Evolutionary conservation across 2,329 filamentous ascomycete genomes (phyloP).

Genomic region (Monilinia vaccinii-corymbosi): DNA sequence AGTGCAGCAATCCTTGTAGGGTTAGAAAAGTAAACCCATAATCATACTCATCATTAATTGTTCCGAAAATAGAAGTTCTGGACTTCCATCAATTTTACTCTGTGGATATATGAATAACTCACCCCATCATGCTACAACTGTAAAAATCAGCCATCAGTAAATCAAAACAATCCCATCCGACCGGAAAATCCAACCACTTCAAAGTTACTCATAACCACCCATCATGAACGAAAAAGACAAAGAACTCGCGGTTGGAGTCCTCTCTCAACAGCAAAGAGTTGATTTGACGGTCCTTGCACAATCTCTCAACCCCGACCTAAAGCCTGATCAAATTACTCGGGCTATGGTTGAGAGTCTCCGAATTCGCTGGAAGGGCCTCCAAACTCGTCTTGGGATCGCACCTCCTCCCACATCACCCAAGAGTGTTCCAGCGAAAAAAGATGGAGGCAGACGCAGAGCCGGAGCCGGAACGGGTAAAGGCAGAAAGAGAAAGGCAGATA

Average conservation of each 20-base stretch:
- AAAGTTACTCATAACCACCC: too few relatives aligned
- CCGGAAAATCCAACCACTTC: too few relatives aligned
- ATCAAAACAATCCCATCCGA: neutral
- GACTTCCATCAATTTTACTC: neutral
- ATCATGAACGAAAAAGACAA: constrained; percentile 1
- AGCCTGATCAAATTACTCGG: neutral
- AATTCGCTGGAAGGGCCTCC: neutral
- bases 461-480: neutral
- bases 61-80: neutral
- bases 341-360: neutral
- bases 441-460: too few relatives aligned
- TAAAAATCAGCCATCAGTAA: neutral
- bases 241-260: neutral
- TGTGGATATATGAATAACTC: neutral
- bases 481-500: neutral
- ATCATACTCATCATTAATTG: neutral
- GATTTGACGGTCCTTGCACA: neutral
- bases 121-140: neutral
- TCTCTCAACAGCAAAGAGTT: neutral
- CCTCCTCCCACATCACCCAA: neutral
- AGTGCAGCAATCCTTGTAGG: neutral
- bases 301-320: neutral
- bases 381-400: neutral
- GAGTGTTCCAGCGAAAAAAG: neutral
- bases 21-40: neutral